Base-by-base conservation (phyloP, 192 early-diverging fungal genomes). In the Backusella psychrophila region DNA sequence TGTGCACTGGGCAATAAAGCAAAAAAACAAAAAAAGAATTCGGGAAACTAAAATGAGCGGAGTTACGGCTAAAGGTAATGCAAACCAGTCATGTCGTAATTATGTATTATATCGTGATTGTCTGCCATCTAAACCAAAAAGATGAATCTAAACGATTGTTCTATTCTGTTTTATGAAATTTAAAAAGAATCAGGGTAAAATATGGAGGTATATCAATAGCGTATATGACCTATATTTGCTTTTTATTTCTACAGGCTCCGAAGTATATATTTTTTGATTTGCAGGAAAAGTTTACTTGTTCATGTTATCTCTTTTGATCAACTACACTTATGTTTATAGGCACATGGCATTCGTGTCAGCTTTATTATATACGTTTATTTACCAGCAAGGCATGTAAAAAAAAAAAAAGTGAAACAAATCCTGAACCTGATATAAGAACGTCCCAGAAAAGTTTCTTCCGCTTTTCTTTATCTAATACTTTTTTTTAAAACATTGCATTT, bases 21-120 rank as follows among this genome's bases (percentile, higher is more conserved):
- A 39, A 39, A 39, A 39, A 38, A 3, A 3, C 33, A 33, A 39
- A 39, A 39, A 39, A 39, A 38, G 6, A 19, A 21, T 14, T n/a
- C 46, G 46, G 46, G 46, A n/a, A 49, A 21, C 19, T 21, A 59
- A 56, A 26, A 59, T 59, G n/a, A 21, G 21, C 53, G n/a, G 53
- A 59, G 53, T 59, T 59, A 59, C 23, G 53, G 53, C 53, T 59
- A 59, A 59, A 59, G 23, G 53, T 59, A 59, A 23, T 59, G n/a
- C 53, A 59, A 11, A 59, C 53, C 53, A 59, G 21, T 59, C 21
- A 59, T 59, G 53, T 59, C 53, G 5, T 33, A 33, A 33, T 26
- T 53, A 21, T 53, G 7, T 53, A 53, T 33, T 33, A 21, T 53
- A 23, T 59, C n/a, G n/a, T 59, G n/a, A 59, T 59, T 11, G 17